Percentiles rank a stretch among this genome's conserved stretches.
These are phyloP conservation scores for Trichoderma cornu-damae DNA, from an alignment of 2,329 filamentous ascomycete genomes.

Conservation along the genomic window DNA sequence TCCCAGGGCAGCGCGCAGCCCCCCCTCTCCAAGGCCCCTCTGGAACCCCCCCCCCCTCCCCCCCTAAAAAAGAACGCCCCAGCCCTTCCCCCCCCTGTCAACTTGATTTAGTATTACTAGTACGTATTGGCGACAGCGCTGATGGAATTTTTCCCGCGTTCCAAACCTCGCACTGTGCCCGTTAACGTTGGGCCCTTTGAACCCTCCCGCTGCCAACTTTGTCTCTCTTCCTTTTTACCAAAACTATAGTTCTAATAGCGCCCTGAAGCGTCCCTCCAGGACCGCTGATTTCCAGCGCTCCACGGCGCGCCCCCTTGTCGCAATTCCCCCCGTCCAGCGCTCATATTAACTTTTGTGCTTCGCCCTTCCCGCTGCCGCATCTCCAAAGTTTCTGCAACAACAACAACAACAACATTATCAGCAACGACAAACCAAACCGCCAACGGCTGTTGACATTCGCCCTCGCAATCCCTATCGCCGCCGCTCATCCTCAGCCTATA, in stretches of 20 bases:
- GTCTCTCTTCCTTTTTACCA: too few species aligned
- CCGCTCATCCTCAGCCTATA: not conserved
- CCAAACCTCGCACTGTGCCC: slow-evolving; percentile 7
- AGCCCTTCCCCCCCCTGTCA: too few species aligned
- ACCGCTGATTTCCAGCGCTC: not conserved
- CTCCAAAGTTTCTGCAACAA: slow-evolving; percentile 8
- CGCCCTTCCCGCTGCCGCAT: slow-evolving; percentile 7
- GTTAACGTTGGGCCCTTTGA: not conserved
- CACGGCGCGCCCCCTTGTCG: not conserved
- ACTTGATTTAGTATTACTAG: too few species aligned
- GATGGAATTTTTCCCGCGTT: not conserved
- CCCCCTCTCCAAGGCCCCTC: not conserved
- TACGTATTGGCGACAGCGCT: not conserved
- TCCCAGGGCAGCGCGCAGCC: slow-evolving; percentile 3
- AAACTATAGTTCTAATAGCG: too few species aligned
- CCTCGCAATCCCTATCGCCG: not conserved
- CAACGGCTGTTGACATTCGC: not conserved
- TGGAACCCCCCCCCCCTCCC: too few species aligned
- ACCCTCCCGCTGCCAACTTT: slow-evolving; percentile 13
- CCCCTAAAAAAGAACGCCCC: not conserved
- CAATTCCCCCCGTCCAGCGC: slow-evolving; percentile 6
- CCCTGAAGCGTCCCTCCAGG: slow-evolving; percentile 15
- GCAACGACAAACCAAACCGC: not conserved
- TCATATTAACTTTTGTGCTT: slow-evolving; percentile 9
- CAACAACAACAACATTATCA: slow-evolving; percentile 1